phyloP scores from a whole-genome alignment of 176 grass and related monocot species.

The Aegilops longissima region DNA sequence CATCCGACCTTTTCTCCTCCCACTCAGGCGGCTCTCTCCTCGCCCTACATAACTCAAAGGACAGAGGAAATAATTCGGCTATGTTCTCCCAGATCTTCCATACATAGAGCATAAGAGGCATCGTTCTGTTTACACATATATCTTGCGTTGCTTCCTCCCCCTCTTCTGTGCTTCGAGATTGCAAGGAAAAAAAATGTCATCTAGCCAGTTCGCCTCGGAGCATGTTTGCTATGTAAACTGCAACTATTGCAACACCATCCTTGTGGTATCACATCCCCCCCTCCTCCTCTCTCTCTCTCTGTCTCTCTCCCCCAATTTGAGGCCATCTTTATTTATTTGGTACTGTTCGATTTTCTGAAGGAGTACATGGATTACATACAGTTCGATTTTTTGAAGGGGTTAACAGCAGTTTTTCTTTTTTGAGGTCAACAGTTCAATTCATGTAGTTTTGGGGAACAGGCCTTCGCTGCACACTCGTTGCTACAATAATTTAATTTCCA shows the following conservation, averaged over 20 bases:
- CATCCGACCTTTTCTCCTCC: conserved; percentile 29
- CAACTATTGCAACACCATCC: conserved; percentile 92
- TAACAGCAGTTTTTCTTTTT: not conserved
- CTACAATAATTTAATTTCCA: conserved; percentile 8
- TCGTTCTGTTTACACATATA: conserved; percentile 45
- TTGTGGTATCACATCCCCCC: conserved; percentile 56
- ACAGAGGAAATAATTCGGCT: conserved; percentile 22
- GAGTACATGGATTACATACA: not conserved
- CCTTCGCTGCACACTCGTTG: conserved; percentile 8
- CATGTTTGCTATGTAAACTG: conserved; percentile 93
- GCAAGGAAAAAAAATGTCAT: conserved; percentile 56
- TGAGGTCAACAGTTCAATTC: not conserved
- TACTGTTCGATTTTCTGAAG: not conserved
- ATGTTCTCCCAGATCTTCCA: conserved; percentile 37
- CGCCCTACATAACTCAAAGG: conserved; percentile 24
- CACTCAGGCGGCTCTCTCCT: conserved; percentile 32
- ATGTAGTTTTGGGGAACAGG: not conserved
- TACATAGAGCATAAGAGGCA: conserved; percentile 47
- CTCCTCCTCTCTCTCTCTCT: not conserved
- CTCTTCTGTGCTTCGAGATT: conserved; percentile 20
- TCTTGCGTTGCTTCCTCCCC: conserved; percentile 15
- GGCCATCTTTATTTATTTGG: not conserved
- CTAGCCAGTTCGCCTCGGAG: conserved; percentile 60
- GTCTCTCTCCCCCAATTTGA: not conserved
- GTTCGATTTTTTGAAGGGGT: not conserved